Evolutionary conservation across 2,329 filamentous ascomycete genomes (phyloP).

Genomic region (Atkinsonella texensis): DNA sequence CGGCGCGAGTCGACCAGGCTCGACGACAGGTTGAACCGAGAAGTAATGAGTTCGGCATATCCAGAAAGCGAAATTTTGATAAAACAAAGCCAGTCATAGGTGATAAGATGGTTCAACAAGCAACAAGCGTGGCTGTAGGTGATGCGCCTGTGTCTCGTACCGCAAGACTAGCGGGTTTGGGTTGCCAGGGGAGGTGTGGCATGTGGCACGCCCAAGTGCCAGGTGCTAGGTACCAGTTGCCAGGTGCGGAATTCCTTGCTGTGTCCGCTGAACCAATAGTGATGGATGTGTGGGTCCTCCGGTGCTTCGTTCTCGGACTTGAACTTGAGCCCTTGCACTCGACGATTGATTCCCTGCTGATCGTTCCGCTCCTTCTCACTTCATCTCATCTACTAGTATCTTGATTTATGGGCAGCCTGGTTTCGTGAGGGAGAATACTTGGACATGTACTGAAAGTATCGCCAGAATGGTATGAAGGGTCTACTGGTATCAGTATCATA

Average conservation of each 20-base stretch:
- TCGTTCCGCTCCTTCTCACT: no score
- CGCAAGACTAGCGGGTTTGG: constrained; percentile 13
- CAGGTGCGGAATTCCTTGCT: not conserved
- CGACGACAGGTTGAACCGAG: no score
- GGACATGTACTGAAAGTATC: no score
- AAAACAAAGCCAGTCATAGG: not conserved
- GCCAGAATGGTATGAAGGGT: no score
- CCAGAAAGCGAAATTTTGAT: not conserved
- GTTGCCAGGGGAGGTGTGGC: constrained; percentile 11
- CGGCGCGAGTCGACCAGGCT: not conserved
- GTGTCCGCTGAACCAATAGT: not conserved
- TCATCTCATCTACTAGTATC: no score
- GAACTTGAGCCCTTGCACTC: not conserved
- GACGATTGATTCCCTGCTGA: no score
- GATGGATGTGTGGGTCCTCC: not conserved
- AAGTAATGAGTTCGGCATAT: not conserved
- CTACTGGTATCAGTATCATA: no score
- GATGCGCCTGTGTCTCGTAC: constrained; percentile 23
- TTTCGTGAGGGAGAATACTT: no score
- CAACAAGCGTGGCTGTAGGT: constrained; percentile 12
- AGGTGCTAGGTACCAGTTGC: not conserved
- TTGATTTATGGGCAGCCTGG: no score
- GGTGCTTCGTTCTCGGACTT: not conserved
- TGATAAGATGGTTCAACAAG: constrained; percentile 13
- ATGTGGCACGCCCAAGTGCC: not conserved